A percentile compares a stretch with the other conserved stretches of the same genome.
Conservation (phyloP, 2,329 filamentous ascomycete species). For the Rutstroemia sydowiana region DNA sequence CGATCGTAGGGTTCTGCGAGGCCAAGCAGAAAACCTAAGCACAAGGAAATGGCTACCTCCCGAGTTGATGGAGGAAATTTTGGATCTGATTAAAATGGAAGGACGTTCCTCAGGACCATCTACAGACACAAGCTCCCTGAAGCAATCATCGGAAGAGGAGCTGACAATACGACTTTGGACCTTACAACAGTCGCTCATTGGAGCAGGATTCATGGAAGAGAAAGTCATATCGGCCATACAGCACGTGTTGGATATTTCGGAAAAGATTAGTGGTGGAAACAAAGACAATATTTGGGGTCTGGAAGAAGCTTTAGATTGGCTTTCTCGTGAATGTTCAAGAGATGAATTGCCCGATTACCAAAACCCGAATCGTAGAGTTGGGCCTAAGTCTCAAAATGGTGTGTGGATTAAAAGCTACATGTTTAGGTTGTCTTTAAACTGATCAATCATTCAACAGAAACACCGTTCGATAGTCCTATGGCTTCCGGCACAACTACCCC, state of each 20-base stretch:
- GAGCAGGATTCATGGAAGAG: conserved; percentile 59
- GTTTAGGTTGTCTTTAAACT: background rate
- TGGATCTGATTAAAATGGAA: conserved; percentile 65
- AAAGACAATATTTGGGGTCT: conserved; percentile 76
- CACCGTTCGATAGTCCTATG: conserved; percentile 26
- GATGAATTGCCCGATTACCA: conserved; percentile 70
- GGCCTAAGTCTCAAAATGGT: conserved; percentile 27
- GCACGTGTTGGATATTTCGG: conserved; percentile 59
- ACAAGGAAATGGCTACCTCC: conserved; percentile 72
- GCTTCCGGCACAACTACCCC: conserved; percentile 29
- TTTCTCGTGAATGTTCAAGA: conserved; percentile 66
- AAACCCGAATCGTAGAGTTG: conserved; percentile 31
- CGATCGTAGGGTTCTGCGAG: conserved; percentile 73
- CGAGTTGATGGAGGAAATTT: conserved; percentile 69
- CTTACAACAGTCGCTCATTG: conserved; percentile 63
- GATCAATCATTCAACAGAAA: conserved; percentile 20
- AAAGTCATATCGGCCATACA: conserved; percentile 58
- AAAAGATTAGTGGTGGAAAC: conserved; percentile 47
- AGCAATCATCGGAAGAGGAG: conserved; percentile 66
- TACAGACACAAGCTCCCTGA: conserved; percentile 32
- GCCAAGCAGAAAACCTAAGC: conserved; percentile 67
- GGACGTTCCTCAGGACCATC: conserved; percentile 42
- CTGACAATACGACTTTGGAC: conserved; percentile 77
- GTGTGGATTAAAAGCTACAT: conserved; percentile 8
- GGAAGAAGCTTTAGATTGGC: conserved; percentile 82